Percentiles rank a stretch among this genome's conserved stretches.
Conservation (phyloP, 805 yeast genomes). For the Pichia cabralensis region DNA sequence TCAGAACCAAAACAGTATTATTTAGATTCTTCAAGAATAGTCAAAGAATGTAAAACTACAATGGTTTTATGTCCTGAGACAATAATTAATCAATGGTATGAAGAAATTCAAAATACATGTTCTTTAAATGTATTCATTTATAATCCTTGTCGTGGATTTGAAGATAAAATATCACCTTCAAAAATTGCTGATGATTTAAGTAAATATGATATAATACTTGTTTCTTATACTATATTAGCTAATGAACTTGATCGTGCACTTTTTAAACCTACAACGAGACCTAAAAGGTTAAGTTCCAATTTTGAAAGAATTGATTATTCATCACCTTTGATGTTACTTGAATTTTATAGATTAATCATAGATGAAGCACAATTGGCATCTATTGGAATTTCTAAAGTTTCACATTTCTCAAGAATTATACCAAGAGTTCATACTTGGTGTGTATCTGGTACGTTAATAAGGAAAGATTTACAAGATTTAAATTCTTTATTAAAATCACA, state of each 20-base stretch:
- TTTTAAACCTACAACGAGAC: conserved; percentile 49
- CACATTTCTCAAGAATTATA: conserved; percentile 67
- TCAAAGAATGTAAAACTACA: conserved; percentile 55
- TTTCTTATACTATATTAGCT: conserved; percentile 65
- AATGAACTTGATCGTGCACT: conserved; percentile 71
- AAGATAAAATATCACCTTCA: conserved; percentile 17
- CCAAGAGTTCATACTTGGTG: conserved; percentile 94
- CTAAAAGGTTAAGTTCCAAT: conserved; percentile 31
- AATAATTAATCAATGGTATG: conserved; percentile 77
- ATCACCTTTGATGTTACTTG: conserved; percentile 71
- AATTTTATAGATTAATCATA: conserved; percentile 82
- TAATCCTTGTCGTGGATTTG: conserved; percentile 38
- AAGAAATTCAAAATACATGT: conserved; percentile 52
- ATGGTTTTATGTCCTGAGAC: conserved; percentile 81
- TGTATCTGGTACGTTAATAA: conserved; percentile 90
- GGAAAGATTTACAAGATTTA: conserved; percentile 54
- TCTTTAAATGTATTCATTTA: conserved; percentile 60
- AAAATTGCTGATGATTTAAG: conserved; percentile 44
- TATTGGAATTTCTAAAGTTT: conserved; percentile 60
- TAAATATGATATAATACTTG: conserved; percentile 66
- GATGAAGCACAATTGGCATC: conserved; percentile 96
- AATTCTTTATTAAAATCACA: conserved; percentile 62
- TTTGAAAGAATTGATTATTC: conserved; percentile 44
- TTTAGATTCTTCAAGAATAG: conserved; percentile 33
- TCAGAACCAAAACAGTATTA: conserved; percentile 24